These are phyloP conservation scores for Mortierella sp. DNA, from an alignment of 371 early-diverging fungal species.

Conservation along the genomic window DNA sequence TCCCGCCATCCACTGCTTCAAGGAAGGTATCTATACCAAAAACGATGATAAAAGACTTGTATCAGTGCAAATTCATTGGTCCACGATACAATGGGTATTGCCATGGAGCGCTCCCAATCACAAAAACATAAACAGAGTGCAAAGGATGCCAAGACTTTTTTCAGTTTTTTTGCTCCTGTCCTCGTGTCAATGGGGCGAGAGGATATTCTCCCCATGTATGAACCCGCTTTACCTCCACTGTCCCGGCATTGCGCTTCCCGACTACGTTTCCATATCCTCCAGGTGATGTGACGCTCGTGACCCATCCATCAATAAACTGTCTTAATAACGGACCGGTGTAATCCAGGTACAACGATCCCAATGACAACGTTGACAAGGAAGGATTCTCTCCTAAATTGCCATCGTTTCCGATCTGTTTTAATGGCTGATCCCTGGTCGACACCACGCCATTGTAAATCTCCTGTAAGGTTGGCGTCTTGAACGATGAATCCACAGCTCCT, in stretches of 20 bases:
- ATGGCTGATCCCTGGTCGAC: constrained; percentile 21
- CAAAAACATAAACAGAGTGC: background rate
- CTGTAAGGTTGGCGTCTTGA: constrained; percentile 15
- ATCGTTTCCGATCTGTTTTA: background rate
- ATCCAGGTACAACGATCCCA: constrained; percentile 26
- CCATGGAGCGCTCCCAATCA: background rate
- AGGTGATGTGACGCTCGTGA: constrained; percentile 14
- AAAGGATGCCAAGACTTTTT: constrained; percentile 37
- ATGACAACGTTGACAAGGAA: constrained; percentile 8
- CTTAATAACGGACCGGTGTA: constrained; percentile 28
- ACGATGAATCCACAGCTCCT: background rate
- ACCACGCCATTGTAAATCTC: constrained; percentile 25
- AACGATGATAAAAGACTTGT: background rate
- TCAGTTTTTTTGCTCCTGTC: background rate
- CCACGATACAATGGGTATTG: too few species aligned
- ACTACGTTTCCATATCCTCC: constrained; percentile 42
- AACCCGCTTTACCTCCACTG: constrained; percentile 34
- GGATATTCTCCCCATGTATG: too few species aligned
- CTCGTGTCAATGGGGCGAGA: too few species aligned
- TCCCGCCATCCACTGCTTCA: constrained; percentile 45
- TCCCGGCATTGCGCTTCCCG: constrained; percentile 28
- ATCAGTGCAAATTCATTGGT: background rate
- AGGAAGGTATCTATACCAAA: constrained; percentile 20
- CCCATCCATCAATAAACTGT: constrained; percentile 40
- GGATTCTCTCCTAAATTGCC: background rate